Conservation (phyloP, 2,329 filamentous ascomycete genomes). For the Dactylellina sp. region DNA sequence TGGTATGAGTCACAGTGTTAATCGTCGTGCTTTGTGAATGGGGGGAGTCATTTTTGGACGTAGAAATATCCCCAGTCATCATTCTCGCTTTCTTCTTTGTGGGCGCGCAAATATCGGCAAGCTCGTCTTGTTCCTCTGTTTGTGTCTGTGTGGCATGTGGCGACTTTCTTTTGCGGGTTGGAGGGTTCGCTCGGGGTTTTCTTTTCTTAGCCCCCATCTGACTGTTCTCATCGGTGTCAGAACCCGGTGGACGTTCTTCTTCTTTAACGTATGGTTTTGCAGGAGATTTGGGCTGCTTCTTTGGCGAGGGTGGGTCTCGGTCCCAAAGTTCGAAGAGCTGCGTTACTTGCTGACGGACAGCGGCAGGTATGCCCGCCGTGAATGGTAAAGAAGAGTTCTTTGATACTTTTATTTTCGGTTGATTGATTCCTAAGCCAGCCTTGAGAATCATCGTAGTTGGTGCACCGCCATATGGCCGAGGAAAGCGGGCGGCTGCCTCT, state of each 20-base stretch:
- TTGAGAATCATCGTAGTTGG: slow-evolving; percentile 53
- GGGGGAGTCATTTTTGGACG: slow-evolving; percentile 16
- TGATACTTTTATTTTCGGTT: slow-evolving; percentile 43
- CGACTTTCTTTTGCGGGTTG: slow-evolving; percentile 36
- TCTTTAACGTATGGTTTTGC: slow-evolving; percentile 33
- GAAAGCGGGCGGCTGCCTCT: slow-evolving; percentile 33
- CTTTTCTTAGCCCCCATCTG: slow-evolving; percentile 26
- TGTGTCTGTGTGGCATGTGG: slow-evolving; percentile 28
- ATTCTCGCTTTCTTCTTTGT: slow-evolving; percentile 53
- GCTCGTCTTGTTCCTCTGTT: slow-evolving; percentile 36
- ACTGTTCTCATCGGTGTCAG: slow-evolving; percentile 48
- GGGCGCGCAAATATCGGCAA: slow-evolving; percentile 48
- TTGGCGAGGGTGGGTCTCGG: slow-evolving; percentile 49
- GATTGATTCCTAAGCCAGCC: slow-evolving; percentile 47
- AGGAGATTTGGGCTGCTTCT: slow-evolving; percentile 20
- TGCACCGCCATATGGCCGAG: slow-evolving; percentile 44
- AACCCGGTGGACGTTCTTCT: slow-evolving; percentile 28
- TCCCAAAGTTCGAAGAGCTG: slow-evolving; percentile 46
- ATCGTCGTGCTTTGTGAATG: slow-evolving; percentile 29
- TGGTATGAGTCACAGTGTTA: slow-evolving; percentile 13
- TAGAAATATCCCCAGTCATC: neutral
- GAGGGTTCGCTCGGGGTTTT: slow-evolving; percentile 9
- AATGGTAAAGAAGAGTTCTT: slow-evolving; percentile 47
- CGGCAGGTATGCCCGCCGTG: slow-evolving; percentile 28
- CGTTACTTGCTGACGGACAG: slow-evolving; percentile 44